Percentiles rank a stretch among this genome's conserved stretches.
Conservation (phyloP, 306 rosid genomes). For the Dryas octopetala region DNA sequence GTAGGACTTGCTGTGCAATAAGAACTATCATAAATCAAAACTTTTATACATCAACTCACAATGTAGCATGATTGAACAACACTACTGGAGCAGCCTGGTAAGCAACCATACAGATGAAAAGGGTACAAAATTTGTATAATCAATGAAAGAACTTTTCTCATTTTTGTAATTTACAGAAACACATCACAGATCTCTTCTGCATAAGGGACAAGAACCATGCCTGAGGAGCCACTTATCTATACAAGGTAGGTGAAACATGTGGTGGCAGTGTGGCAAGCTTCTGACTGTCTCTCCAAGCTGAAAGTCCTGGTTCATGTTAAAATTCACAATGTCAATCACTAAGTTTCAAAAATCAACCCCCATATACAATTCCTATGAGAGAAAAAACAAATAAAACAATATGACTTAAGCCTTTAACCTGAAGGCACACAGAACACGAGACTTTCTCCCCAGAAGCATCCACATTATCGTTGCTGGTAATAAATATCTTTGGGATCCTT, state of each 20-base stretch:
- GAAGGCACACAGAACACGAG: conserved; percentile 95
- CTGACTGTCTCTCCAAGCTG: conserved; percentile 92
- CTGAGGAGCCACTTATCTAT: conserved; percentile 95
- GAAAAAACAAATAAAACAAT: not conserved
- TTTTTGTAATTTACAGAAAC: conserved; percentile 38
- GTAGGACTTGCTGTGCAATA: conserved; percentile 2
- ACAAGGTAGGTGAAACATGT: conserved; percentile 97
- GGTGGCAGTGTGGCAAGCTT: conserved; percentile 96
- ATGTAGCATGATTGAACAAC: conserved; percentile 7
- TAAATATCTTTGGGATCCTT: conserved; percentile 75
- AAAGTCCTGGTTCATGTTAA: conserved; percentile 64
- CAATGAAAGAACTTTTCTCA: conserved; percentile 40
- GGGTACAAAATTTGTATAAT: conserved; percentile 38
- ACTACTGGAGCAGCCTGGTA: conserved; percentile 21
- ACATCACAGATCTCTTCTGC: conserved; percentile 94
- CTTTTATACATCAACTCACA: conserved; percentile 27
- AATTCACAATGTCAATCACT: conserved; percentile 25
- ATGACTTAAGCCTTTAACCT: conserved; percentile 44
- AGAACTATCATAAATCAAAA: conserved; percentile 28
- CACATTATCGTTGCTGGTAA: conserved; percentile 54
- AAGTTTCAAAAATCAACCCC: not conserved
- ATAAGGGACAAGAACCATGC: conserved; percentile 97
- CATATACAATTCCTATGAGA: no score
- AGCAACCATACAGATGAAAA: conserved; percentile 9
- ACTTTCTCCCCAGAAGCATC: conserved; percentile 86